Evolutionary conservation across 2,329 filamentous ascomycete species (phyloP), one percentile per base, ranked within the genome.

Genomic region (Emmonsia crescens): DNA sequence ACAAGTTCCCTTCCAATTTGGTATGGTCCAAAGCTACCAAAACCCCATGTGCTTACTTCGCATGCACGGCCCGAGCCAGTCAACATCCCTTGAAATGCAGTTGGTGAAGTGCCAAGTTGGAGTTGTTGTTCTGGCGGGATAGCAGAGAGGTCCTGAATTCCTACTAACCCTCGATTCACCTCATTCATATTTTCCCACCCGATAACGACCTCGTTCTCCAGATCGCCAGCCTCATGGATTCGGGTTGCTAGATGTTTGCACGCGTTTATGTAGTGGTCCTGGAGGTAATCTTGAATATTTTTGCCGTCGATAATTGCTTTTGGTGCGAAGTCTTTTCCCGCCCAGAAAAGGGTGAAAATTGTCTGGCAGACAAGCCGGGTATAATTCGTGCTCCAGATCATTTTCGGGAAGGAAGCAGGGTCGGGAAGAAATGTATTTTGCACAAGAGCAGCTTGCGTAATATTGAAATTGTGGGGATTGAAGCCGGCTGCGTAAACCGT

Each of bases 321-420:
- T 3, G 95, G 95, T 1, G 94, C 90, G 78, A 96, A 97, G 69
- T 95, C 90, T 65, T 81, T 85, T 42, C 94, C 94, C 9, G 83
- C 92, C 73, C 95, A 99, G 78, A 96, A 99, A 59, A 97, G 78
- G 0, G 93, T 96, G 73, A 96, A 97, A 67, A 97, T 91, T 54
- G 91, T 92, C 66, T 92, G 90, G 57, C 88, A 89, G 2, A 88
- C 92, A 57, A 97, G 80, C 29, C 94, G 85, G 64, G 85, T 89
- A 75, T 99, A 99, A 73, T 99, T 99, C 59, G 95, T 97, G 19
- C 93, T 91, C 94, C 94, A 99, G 62, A 97, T 93, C 95, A 99
- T 99, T 78, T 96, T 97, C 29, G 94, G 94, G 67, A 93, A 99
- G 0, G 87, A 82, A 31, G 86, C 86, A 9, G 92, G 91, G 24